These are phyloP conservation scores for Fusarium sp. DNA, from an alignment of 2,329 filamentous ascomycete genomes.

Conservation along the genomic window DNA sequence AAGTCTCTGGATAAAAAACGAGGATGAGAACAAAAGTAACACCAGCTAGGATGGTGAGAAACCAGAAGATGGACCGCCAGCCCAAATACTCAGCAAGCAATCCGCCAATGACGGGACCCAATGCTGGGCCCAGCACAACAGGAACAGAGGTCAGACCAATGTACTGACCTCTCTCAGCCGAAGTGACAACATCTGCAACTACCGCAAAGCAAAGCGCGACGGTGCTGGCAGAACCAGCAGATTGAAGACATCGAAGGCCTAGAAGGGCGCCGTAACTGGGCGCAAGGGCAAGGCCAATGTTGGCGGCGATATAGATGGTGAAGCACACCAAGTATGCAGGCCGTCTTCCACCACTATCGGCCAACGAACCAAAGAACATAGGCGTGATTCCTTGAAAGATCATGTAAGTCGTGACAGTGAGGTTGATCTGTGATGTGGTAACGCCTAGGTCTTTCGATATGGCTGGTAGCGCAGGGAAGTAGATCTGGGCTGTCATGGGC, in stretches of 20 bases:
- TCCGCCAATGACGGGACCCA: constrained; percentile 72
- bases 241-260: constrained; percentile 69
- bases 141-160: constrained; percentile 68
- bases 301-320: constrained; percentile 66
- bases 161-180: constrained; percentile 73
- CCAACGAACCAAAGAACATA: constrained; percentile 69
- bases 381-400: constrained; percentile 74
- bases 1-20: constrained; percentile 69
- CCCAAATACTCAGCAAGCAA: constrained; percentile 69
- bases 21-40: constrained; percentile 60
- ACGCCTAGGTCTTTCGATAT: constrained; percentile 65
- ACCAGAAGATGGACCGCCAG: constrained; percentile 76
- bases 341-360: constrained; percentile 68
- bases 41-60: constrained; percentile 64
- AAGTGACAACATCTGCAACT: constrained; percentile 74
- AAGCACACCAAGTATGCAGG: constrained; percentile 70
- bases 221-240: constrained; percentile 70
- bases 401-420: constrained; percentile 70
- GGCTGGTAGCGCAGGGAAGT: constrained; percentile 67
- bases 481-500: constrained; percentile 65
- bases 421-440: constrained; percentile 59
- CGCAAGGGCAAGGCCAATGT: constrained; percentile 67
- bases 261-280: constrained; percentile 66
- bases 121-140: constrained; percentile 62
- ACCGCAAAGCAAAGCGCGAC: constrained; percentile 71